Conservation (phyloP, 108 stramenopile species). For the Bacterosira constricta region DNA sequence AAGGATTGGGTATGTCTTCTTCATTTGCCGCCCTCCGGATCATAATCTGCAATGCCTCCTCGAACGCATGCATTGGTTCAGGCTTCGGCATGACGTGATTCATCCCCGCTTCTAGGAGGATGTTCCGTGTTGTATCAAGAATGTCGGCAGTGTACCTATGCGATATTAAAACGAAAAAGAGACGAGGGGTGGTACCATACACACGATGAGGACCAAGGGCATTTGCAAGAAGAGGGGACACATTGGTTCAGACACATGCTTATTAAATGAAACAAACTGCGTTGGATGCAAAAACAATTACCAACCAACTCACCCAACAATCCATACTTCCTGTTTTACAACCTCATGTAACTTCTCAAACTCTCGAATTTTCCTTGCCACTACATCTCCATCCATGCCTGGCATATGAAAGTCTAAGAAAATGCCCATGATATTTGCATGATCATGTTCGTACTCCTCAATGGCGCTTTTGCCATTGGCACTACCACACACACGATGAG, state of each 20-base stretch:
- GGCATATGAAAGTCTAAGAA: constrained; percentile 40
- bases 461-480: constrained; percentile 5
- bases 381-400: constrained; percentile 32
- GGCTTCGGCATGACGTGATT: constrained; percentile 23
- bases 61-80: constrained; percentile 15
- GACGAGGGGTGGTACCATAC: no score
- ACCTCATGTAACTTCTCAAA: constrained; percentile 20
- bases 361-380: constrained; percentile 18
- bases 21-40: constrained; percentile 13
- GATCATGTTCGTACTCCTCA: constrained; percentile 23
- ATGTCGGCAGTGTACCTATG: constrained; percentile 26
- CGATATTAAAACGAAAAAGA: no score
- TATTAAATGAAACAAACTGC: no score
- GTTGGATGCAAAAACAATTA: no score
- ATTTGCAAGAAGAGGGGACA: background rate
- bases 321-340: constrained; percentile 1
- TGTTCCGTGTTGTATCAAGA: constrained; percentile 11
- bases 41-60: constrained; percentile 14
- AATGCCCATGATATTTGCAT: constrained; percentile 19
- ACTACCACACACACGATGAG: no score
- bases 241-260: background rate
- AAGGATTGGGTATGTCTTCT: no score
- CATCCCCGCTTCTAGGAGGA: constrained; percentile 14
- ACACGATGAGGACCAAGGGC: no score
- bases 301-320: no score